Percentiles rank a stretch among this genome's conserved stretches.
Conservation (phyloP, 148 eudicot genomes). For the Chenopodium quinoa region DNA sequence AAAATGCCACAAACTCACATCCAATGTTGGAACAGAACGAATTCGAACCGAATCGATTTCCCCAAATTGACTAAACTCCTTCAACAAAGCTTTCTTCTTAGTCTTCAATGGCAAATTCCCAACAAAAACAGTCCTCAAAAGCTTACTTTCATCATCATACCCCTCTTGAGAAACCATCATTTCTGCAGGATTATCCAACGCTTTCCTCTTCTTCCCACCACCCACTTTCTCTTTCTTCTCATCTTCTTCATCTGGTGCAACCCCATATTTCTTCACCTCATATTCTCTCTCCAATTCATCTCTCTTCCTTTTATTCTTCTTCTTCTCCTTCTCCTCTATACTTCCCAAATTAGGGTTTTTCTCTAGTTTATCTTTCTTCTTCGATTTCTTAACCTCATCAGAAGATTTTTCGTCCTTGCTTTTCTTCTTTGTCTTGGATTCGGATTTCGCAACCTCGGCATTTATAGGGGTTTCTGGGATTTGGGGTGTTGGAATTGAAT, state of each 20-base stretch:
- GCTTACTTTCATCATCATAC: slow-evolving; percentile 88
- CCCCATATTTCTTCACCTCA: slow-evolving; percentile 42
- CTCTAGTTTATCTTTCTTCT: slow-evolving; percentile 13
- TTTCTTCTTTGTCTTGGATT: slow-evolving; percentile 37
- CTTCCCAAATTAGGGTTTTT: slow-evolving; percentile 18
- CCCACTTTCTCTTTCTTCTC: slow-evolving; percentile 26
- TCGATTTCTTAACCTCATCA: slow-evolving; percentile 23
- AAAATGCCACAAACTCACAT: slow-evolving; percentile 49
- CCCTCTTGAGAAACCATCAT: slow-evolving; percentile 66
- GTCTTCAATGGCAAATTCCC: slow-evolving; percentile 91
- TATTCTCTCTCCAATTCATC: slow-evolving; percentile 81
- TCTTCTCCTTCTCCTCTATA: slow-evolving; percentile 37
- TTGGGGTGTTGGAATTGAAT: slow-evolving; percentile 11
- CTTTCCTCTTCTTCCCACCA: slow-evolving; percentile 75
- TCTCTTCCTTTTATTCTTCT: slow-evolving; percentile 75
- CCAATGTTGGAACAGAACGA: slow-evolving; percentile 79
- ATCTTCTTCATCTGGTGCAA: slow-evolving; percentile 25
- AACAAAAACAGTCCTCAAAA: slow-evolving; percentile 88
- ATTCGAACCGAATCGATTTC: slow-evolving; percentile 86
- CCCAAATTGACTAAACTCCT: slow-evolving; percentile 78
- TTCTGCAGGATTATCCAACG: slow-evolving; percentile 46
- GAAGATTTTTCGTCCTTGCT: slow-evolving; percentile 24
- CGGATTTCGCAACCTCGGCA: slow-evolving; percentile 24
- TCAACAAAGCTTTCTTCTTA: slow-evolving; percentile 69
- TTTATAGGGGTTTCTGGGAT: slow-evolving; percentile 16